Conservation (phyloP, 1,139 yeast species). For the Nakaseomyces uthaithaninus region DNA sequence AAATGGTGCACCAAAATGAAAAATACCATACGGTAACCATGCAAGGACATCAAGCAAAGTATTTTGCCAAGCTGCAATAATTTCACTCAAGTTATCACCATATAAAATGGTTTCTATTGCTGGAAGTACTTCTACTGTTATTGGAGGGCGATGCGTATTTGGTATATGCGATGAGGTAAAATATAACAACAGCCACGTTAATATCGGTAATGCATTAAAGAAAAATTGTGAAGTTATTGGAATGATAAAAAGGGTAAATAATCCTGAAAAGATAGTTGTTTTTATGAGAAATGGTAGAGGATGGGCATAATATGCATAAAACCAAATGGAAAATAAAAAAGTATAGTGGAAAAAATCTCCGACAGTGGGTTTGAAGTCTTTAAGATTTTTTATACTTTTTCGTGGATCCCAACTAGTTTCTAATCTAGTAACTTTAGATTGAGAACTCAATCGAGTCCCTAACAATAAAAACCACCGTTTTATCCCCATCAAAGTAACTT, state of each 20-base stretch:
- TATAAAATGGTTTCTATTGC: conserved; percentile 89
- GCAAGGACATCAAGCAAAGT: conserved; percentile 72
- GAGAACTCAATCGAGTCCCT: conserved; percentile 38
- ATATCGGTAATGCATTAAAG: conserved; percentile 74
- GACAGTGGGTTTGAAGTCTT: conserved; percentile 41
- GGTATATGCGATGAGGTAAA: conserved; percentile 77
- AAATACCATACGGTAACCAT: conserved; percentile 92
- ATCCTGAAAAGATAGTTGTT: conserved; percentile 22
- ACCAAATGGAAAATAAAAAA: conserved; percentile 41
- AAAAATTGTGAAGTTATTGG: conserved; percentile 85
- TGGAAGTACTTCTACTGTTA: conserved; percentile 83
- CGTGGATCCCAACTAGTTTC: conserved; percentile 52
- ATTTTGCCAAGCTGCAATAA: conserved; percentile 68
- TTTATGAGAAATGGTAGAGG: conserved; percentile 33
- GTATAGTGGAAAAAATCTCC: conserved; percentile 47
- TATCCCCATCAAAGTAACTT: conserved; percentile 18
- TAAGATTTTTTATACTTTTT: conserved; percentile 42
- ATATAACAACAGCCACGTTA: conserved; percentile 81
- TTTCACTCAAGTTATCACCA: conserved; percentile 86
- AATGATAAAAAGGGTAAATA: conserved; percentile 39
- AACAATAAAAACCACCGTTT: conserved; percentile 50
- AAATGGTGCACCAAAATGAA: conserved; percentile 87
- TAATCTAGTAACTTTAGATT: conserved; percentile 48
- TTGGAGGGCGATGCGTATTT: conserved; percentile 73
- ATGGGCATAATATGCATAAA: conserved; percentile 39